Evolutionary conservation across 108 stramenopile genomes (phyloP).

Genomic region (Skeletonema menzelii): DNA sequence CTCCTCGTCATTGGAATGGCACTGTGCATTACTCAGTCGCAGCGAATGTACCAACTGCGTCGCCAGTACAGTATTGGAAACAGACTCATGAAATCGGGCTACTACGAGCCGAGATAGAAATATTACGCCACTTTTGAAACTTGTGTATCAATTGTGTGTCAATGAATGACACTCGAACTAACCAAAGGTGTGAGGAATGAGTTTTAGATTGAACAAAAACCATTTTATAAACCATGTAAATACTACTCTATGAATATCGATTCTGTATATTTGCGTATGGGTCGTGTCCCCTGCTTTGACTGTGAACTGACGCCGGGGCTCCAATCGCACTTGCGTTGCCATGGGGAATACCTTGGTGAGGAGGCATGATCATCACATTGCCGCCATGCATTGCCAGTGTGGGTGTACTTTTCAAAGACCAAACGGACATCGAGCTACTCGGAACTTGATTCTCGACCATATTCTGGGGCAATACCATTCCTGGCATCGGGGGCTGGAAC

Average conservation of each 20-base stretch:
- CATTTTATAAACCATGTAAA: neutral
- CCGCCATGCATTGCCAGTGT: constrained; percentile 14
- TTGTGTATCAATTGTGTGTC: too few relatives aligned
- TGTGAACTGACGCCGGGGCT: neutral
- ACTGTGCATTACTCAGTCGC: neutral
- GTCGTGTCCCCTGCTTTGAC: neutral
- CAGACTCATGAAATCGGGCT: too few relatives aligned
- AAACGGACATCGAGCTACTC: constrained; percentile 31
- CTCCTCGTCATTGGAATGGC: constrained; percentile 22
- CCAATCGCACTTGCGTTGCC: neutral
- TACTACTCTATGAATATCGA: neutral
- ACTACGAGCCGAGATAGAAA: too few relatives aligned
- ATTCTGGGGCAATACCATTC: neutral
- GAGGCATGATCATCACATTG: constrained; percentile 1
- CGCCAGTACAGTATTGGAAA: too few relatives aligned
- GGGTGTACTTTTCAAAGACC: constrained; percentile 41
- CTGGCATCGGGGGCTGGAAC: constrained; percentile 23
- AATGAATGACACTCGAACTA: too few relatives aligned
- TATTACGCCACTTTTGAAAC: too few relatives aligned
- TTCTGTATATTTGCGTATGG: neutral
- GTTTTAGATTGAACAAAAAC: neutral
- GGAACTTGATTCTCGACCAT: constrained; percentile 6
- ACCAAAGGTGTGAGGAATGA: neutral
- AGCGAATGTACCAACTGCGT: neutral
- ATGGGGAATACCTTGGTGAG: neutral